phyloP scores from a whole-genome alignment of 768 basidiomycete genomes.

The Naganishia vishniacii region DNA sequence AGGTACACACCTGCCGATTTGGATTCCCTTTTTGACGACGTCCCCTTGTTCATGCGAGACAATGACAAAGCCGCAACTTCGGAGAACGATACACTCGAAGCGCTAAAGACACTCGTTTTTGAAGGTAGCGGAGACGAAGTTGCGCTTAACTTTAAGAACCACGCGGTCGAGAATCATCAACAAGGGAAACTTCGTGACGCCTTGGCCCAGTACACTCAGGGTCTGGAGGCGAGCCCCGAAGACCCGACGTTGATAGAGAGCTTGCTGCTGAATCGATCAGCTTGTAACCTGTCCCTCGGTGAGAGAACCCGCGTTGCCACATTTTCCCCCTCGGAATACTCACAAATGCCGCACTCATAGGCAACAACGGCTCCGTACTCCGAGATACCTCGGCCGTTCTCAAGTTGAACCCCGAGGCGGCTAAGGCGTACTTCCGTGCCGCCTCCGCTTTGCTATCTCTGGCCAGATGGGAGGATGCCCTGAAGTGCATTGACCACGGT shows the following conservation, averaged over 20 bases:
- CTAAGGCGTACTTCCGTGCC: slow-evolving; percentile 85
- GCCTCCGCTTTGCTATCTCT: slow-evolving; percentile 69
- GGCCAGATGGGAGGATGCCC: slow-evolving; percentile 68
- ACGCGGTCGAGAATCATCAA: slow-evolving; percentile 90
- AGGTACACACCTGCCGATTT: slow-evolving; percentile 36
- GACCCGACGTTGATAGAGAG: slow-evolving; percentile 54
- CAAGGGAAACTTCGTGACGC: slow-evolving; percentile 84
- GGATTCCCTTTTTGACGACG: slow-evolving; percentile 54
- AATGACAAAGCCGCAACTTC: slow-evolving; percentile 63
- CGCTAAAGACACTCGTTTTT: slow-evolving; percentile 75
- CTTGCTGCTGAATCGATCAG: slow-evolving; percentile 81
- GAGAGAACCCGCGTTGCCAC: not conserved
- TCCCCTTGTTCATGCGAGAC: slow-evolving; percentile 89
- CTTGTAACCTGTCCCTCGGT: slow-evolving; percentile 68
- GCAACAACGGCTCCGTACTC: slow-evolving; percentile 81
- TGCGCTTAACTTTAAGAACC: slow-evolving; percentile 86
- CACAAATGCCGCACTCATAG: slow-evolving; percentile 49
- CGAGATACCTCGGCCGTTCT: slow-evolving; percentile 75
- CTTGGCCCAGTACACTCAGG: slow-evolving; percentile 80
- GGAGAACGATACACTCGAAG: slow-evolving; percentile 66
- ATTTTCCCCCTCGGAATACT: not conserved
- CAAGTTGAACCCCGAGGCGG: slow-evolving; percentile 57
- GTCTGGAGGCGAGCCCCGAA: slow-evolving; percentile 73
- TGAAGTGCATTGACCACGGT: slow-evolving; percentile 73
- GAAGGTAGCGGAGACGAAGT: slow-evolving; percentile 92